A percentile compares a stretch with the other conserved stretches of the same genome.
Evolutionary conservation across 2,329 filamentous ascomycete species (phyloP).

Genomic region (Exophiala phaeomuriformis): DNA sequence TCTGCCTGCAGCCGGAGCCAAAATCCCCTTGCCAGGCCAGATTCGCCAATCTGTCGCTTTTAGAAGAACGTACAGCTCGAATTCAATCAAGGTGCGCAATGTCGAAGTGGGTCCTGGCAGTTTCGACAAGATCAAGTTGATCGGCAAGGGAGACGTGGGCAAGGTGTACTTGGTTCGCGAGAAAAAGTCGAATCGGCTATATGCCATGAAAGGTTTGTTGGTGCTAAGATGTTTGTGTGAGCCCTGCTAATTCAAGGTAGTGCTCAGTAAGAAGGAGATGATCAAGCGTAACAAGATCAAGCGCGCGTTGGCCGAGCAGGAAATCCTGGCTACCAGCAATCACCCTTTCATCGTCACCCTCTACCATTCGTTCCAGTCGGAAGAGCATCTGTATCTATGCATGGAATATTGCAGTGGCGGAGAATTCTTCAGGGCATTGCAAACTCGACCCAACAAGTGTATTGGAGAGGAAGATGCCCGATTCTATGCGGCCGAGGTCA

Average conservation of each 20-base stretch:
- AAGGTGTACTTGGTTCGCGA: slow-evolving; percentile 97
- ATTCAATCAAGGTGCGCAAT: slow-evolving; percentile 96
- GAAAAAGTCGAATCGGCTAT: slow-evolving; percentile 91
- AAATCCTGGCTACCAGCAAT: slow-evolving; percentile 96
- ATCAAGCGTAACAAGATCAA: slow-evolving; percentile 99
- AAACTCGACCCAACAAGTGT: slow-evolving; percentile 94
- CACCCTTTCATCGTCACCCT: slow-evolving; percentile 98
- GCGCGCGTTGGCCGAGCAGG: slow-evolving; percentile 90
- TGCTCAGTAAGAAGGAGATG: slow-evolving; percentile 99
- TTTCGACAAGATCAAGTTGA: slow-evolving; percentile 99
- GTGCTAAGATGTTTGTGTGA: background rate
- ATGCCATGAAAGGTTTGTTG: slow-evolving; percentile 90
- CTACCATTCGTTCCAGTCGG: slow-evolving; percentile 98
- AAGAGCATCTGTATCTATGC: slow-evolving; percentile 97
- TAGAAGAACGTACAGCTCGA: slow-evolving; percentile 93
- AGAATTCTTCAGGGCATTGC: slow-evolving; percentile 93
- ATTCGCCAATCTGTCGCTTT: slow-evolving; percentile 65
- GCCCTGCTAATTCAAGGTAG: slow-evolving; percentile 48
- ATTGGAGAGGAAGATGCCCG: slow-evolving; percentile 93
- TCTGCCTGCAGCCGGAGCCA: slow-evolving; percentile 40
- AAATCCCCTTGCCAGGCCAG: slow-evolving; percentile 60
- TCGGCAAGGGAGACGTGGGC: slow-evolving; percentile 96
- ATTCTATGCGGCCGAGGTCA: slow-evolving; percentile 97
- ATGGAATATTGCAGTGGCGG: slow-evolving; percentile 99
- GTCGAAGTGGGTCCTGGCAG: slow-evolving; percentile 92